Base-by-base conservation (phyloP, 176 grass and related monocot species). In the Ananas comosus region DNA sequence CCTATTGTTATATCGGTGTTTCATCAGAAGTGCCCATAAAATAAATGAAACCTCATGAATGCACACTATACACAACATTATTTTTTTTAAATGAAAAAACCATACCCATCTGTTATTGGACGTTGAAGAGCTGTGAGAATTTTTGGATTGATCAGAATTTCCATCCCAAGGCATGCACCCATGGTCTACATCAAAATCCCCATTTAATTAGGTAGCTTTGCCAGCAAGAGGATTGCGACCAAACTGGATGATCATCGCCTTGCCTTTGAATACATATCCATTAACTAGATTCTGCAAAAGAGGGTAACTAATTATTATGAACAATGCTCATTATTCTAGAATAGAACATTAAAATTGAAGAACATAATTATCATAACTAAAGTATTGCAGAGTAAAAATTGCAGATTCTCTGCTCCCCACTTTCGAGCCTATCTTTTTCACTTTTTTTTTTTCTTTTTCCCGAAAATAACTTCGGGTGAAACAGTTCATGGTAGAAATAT, bases 221-320 rank as follows among this genome's bases (percentile, higher is more conserved):
- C 73, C 82, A 48, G 74, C 76, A 81, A 78, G 76, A 82, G 89
- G 81, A 69, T 82, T 96, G 14, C 89, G 85, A 51, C 86, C 89
- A 65, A 92, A 90, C 24, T 97, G 93, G 69, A 97, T 92, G 65
- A 97, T 90, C 72, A 92, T 90, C 3, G 84, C 84, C 54, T 97
- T 97, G 53, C 93, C 86, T 81, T 92, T 88, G 82, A 92, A 92
- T 54, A 85, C 81, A 67, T 81, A 92, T 16, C 89, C 93, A 88
- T 97, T 86, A 10, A 85, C 86, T 54, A 97, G 53, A 85, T 74
- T 92, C 92, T 96, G 86, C 79, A 89, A 73, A 86, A 74, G 49
- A 54, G 74, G 77, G 11, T 8, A 22, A 50, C 6, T 16, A 17
- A 14, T 52, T 11, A 12, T 52, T 52, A 76, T 50, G 24, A 65